Base-by-base conservation (phyloP, 2,329 filamentous ascomycete genomes). In the Aspergillus vadensis region DNA sequence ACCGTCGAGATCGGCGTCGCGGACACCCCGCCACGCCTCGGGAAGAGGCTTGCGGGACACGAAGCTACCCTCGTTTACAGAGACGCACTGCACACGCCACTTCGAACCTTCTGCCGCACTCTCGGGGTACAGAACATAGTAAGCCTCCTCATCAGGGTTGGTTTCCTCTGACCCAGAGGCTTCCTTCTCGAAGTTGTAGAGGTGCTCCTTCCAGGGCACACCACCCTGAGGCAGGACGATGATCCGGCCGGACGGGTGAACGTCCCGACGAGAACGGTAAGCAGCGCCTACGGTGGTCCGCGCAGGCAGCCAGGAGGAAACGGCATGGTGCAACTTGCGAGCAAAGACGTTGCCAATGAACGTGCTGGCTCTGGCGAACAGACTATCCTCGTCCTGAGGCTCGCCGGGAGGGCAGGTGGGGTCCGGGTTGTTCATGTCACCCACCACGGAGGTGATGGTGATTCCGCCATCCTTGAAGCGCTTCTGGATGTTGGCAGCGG, bases 11-110 rank as follows among this genome's bases (percentile, higher is more conserved):
- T 93, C 88, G 68, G 90, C 88, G 73, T 98, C 95, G 43, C 95
- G 85, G 66, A 96, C 88, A 7, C 95, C 95, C 70, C 94, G 88
- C 95, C 95, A 99, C 17, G 88, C 85, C 78, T 96, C 91, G 4
- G 94, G 94, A 67, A 99, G 82, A 47, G 93, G 88, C 81, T 95
- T 97, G 69, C 95, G 86, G 80, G 93, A 97, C 77, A 91, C 85
- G 74, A 99, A 99, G 61, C 91, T 95, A 72, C 91, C 89, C 75
- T 90, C 88, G 75, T 86, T 86, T 60, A 91, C 87, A 51, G 92
- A 91, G n/a, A 98, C 95, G 64, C 90, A 89, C 78, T 97, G 92
- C 63, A 99, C 90, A 60, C 95, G 87, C 95, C 95, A 98, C 80
- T 95, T 96, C 72, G 89, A 84, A 65, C 86, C 89, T 49, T 88